Percentiles rank a stretch among this genome's conserved stretches.
Conservation (phyloP, 2,329 filamentous ascomycete species). For the Aaosphaeria arxii region DNA sequence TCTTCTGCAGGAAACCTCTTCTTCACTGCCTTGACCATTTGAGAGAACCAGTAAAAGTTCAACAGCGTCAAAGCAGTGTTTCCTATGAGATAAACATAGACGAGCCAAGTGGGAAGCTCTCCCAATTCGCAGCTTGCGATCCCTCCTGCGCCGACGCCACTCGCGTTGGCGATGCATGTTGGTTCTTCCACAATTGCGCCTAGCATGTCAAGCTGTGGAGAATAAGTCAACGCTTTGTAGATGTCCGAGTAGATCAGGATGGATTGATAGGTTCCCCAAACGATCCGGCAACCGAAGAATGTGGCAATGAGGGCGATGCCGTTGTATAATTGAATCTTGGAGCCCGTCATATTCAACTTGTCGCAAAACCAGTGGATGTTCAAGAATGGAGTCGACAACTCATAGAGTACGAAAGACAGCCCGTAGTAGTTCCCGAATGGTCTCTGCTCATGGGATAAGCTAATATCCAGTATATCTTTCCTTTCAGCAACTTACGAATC, state of each 20-base stretch:
- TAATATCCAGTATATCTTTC: not conserved
- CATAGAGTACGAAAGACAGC: constrained; percentile 78
- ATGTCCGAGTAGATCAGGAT: constrained; percentile 64
- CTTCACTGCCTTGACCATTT: constrained; percentile 78
- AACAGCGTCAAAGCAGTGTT: constrained; percentile 71
- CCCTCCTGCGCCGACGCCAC: constrained; percentile 13
- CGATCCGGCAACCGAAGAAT: constrained; percentile 72
- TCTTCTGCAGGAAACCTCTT: constrained; percentile 63
- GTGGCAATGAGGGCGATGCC: constrained; percentile 67
- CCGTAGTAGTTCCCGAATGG: constrained; percentile 84
- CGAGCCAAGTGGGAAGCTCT: constrained; percentile 66
- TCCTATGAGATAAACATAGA: constrained; percentile 63
- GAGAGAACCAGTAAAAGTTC: constrained; percentile 81
- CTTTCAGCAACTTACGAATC: constrained; percentile 61
- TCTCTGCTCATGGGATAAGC: constrained; percentile 50
- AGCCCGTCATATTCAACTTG: constrained; percentile 76
- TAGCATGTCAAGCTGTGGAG: constrained; percentile 11
- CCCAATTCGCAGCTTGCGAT: constrained; percentile 19
- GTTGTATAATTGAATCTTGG: constrained; percentile 71
- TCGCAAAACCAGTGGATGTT: constrained; percentile 92
- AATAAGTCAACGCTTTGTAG: constrained; percentile 45
- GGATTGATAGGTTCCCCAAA: constrained; percentile 74
- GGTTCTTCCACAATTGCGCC: constrained; percentile 23
- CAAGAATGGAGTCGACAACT: constrained; percentile 78
- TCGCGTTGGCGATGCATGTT: constrained; percentile 48